phyloP scores from a whole-genome alignment of 2,329 filamentous ascomycete species.

The Scytalidium lignicola region DNA sequence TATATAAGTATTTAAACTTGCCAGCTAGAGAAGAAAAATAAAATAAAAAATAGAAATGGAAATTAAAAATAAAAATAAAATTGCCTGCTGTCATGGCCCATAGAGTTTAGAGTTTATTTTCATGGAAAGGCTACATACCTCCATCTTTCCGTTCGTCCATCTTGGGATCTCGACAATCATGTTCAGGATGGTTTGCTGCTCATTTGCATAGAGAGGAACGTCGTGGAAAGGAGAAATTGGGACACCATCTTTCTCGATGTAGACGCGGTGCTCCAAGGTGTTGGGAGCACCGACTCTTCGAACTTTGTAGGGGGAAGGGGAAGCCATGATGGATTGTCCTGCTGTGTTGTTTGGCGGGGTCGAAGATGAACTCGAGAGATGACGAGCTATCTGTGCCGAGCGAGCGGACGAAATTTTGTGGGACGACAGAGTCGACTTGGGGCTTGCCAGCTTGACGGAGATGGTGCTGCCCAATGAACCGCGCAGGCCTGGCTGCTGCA shows the following conservation, averaged over 20 bases:
- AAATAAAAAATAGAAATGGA: background rate
- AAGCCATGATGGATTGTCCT: constrained; percentile 46
- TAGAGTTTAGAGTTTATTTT: no score
- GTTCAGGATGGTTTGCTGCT: constrained; percentile 93
- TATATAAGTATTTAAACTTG: no score
- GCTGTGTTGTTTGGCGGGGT: constrained; percentile 26
- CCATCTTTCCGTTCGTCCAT: constrained; percentile 99
- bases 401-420: constrained; percentile 14
- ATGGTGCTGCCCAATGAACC: background rate
- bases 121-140: constrained; percentile 59
- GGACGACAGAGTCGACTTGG: background rate
- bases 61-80: constrained; percentile 1
- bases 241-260: constrained; percentile 94
- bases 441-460: background rate
- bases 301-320: constrained; percentile 57
- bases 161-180: constrained; percentile 99
- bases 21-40: constrained; percentile 1
- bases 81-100: background rate
- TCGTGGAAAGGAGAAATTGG: constrained; percentile 97
- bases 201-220: constrained; percentile 95
- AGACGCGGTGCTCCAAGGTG: constrained; percentile 96
- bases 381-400: constrained; percentile 38
- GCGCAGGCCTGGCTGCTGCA: background rate
- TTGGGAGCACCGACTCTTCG: constrained; percentile 87
- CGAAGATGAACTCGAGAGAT: constrained; percentile 34